These are phyloP conservation scores for Thalassiosira sp. DNA, from an alignment of 352 stramenopile genomes.

Conservation along the genomic window DNA sequence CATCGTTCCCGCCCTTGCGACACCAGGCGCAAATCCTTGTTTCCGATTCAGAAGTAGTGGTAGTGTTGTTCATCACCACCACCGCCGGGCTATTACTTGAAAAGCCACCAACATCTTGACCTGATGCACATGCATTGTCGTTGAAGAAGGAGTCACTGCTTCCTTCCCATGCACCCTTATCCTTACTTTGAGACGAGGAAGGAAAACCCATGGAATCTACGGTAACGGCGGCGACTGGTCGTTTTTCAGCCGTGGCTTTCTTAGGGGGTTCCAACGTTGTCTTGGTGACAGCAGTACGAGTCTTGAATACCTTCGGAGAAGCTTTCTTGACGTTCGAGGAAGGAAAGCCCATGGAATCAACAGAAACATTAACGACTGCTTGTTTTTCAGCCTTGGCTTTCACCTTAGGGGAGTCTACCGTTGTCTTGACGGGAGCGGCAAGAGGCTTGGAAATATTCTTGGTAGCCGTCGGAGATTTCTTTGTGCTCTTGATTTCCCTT, in stretches of 20 bases:
- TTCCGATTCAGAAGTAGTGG: neutral
- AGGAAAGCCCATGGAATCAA: constrained; percentile 18
- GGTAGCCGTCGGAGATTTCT: too few species aligned
- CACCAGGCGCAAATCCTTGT: constrained; percentile 15
- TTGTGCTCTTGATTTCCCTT: too few species aligned
- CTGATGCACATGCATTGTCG: too few species aligned
- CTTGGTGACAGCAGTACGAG: neutral
- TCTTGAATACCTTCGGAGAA: neutral
- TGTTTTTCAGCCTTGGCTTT: neutral
- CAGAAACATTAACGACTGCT: neutral
- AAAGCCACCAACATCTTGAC: too few species aligned
- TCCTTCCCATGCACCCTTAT: too few species aligned
- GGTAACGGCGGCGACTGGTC: too few species aligned
- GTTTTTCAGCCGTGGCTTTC: too few species aligned
- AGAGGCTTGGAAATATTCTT: too few species aligned
- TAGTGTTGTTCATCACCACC: neutral
- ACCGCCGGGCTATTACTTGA: neutral
- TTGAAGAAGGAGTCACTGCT: too few species aligned
- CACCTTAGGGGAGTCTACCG: neutral
- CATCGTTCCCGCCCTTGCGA: neutral
- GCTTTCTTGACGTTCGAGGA: neutral
- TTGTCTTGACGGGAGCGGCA: neutral
- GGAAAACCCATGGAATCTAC: too few species aligned
- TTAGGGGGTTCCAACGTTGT: neutral
- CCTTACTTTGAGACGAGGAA: too few species aligned